These are phyloP conservation scores for Naematelia aurantialba DNA, from an alignment of 768 basidiomycete genomes.

Conservation along the genomic window DNA sequence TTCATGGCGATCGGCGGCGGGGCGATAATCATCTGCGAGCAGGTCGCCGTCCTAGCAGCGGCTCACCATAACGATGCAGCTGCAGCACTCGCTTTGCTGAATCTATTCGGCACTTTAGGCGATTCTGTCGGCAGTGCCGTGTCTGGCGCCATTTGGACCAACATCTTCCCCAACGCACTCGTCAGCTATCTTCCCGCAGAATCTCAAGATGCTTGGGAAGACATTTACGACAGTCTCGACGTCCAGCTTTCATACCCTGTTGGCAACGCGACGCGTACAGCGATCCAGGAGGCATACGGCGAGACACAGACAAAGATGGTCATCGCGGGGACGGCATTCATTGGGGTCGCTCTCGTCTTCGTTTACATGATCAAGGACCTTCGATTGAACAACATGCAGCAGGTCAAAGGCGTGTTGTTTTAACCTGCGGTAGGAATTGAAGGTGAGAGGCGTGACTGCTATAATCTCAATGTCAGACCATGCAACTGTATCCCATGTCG, in stretches of 20 bases:
- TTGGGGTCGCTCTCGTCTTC: constrained; percentile 21
- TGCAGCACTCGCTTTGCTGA: constrained; percentile 22
- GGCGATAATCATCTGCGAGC: constrained; percentile 28
- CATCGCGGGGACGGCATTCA: constrained; percentile 37
- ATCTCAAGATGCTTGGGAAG: constrained; percentile 16
- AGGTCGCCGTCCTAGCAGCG: constrained; percentile 34
- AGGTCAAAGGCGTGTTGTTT: constrained; percentile 42
- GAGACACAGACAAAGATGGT: constrained; percentile 35
- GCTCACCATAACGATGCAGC: constrained; percentile 32
- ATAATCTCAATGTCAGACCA: no score
- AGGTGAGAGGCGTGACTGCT: no score
- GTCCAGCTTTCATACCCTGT: constrained; percentile 34
- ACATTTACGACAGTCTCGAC: constrained; percentile 33
- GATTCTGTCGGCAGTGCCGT: constrained; percentile 31
- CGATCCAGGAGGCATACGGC: constrained; percentile 33
- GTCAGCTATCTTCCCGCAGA: constrained; percentile 26
- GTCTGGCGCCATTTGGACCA: constrained; percentile 47
- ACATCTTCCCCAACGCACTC: constrained; percentile 25
- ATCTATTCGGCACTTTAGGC: constrained; percentile 31
- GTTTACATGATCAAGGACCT: constrained; percentile 36
- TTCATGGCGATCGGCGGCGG: constrained; percentile 35
- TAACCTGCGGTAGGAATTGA: no score
- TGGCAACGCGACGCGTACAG: constrained; percentile 27
- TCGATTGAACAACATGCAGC: constrained; percentile 31
- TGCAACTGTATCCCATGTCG: no score